Evolutionary conservation across 768 basidiomycete genomes (phyloP), one percentile per base, ranked within the genome.

Genomic region (Boletus sp.): DNA sequence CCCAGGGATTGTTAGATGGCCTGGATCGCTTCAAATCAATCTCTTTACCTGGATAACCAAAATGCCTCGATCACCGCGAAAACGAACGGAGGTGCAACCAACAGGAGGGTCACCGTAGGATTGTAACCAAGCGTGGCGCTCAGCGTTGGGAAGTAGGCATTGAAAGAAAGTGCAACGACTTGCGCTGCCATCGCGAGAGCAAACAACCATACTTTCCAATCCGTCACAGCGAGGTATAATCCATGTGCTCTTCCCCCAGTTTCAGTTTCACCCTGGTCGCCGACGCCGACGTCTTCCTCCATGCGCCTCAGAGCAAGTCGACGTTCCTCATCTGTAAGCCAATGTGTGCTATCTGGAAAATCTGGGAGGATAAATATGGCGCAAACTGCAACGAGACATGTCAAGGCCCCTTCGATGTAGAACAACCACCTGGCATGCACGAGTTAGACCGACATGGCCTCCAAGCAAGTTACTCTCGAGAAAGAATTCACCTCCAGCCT

Each of bases 141-240:
- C 55, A 93, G 74, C 1, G 91, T 90, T 24, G 87, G 89, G 76
- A 92, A 92, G 71, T 85, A 90, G n/a, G 84, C 86, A 68, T 88
- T 87, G 79, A 92, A 92, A 10, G 84, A 84, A 6, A 90, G 65
- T 11, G 86, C 82, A 40, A 86, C 68, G 12, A 61, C 67, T 65
- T 62, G 51, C 6, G 66, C 48, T 3, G 60, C n/a, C 54, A 59
- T 44, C 12, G 85, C 79, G 29, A 90, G 56, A 17, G 89, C 79
- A 45, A 94, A 78, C 80, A 82, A 86, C 87, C 89, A 94, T 37
- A 94, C 87, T 70, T 84, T 89, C 87, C 85, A 84, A 66, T 94
- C 92, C 24, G 75, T 77, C 55, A 90, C 40, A n/a, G 89, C 87
- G 59, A 86, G 69, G 33, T 71, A 62, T 8, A 92, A 65, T 8